Evolutionary conservation across 768 basidiomycete species (phyloP).

Genomic region (Pisolithus orientalis): DNA sequence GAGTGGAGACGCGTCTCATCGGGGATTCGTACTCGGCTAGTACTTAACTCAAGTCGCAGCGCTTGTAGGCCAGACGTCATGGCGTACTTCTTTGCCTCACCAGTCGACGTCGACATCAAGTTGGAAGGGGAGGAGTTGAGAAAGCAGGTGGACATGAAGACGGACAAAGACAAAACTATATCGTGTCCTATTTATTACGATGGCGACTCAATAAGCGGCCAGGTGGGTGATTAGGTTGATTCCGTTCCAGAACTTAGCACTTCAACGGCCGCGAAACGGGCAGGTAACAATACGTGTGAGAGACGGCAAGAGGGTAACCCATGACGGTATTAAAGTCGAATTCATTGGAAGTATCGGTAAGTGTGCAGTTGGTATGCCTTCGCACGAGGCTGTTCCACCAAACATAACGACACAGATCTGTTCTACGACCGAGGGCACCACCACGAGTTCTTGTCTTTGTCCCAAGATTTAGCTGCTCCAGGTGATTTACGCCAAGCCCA

Average conservation of each 20-base stretch:
- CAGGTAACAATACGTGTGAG: conserved; percentile 84
- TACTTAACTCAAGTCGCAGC: too few species aligned
- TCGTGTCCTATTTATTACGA: conserved; percentile 94
- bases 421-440: conserved; percentile 99
- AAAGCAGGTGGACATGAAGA: conserved; percentile 86
- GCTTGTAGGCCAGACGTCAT: conserved; percentile 34
- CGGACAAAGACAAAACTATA: conserved; percentile 78
- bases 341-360: conserved; percentile 93
- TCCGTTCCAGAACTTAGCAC: background rate
- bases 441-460: conserved; percentile 93
- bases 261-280: background rate
- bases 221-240: conserved; percentile 43
- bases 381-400: background rate
- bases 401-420: conserved; percentile 45
- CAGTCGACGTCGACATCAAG: conserved; percentile 87
- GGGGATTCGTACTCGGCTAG: too few species aligned
- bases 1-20: too few species aligned
- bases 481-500: conserved; percentile 96
- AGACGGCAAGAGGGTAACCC: conserved; percentile 91
- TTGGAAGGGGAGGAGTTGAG: conserved; percentile 82
- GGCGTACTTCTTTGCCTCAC: conserved; percentile 86
- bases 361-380: too few species aligned
- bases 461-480: conserved; percentile 92
- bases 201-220: conserved; percentile 85
- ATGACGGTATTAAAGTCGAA: conserved; percentile 97